These are phyloP conservation scores for Neofusicoccum sp. DNA, from an alignment of 2,329 filamentous ascomycete species.

Conservation along the genomic window DNA sequence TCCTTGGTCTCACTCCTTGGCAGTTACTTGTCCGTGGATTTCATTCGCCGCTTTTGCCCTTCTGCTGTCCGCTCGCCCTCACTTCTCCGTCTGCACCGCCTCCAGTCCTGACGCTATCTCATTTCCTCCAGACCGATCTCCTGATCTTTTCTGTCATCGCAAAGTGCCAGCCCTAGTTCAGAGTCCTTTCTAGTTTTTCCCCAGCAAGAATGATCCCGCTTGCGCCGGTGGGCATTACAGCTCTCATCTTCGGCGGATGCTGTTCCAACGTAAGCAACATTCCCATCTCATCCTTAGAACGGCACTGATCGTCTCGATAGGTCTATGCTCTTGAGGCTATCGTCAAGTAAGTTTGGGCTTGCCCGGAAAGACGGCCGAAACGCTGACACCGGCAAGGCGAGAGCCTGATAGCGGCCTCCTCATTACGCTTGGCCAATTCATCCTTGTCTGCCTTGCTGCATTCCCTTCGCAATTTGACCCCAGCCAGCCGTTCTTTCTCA, in stretches of 20 bases:
- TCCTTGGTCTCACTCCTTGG: not conserved
- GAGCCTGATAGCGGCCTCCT: slow-evolving; percentile 80
- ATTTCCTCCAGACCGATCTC: not conserved
- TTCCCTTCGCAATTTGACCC: slow-evolving; percentile 48
- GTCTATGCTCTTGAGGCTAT: slow-evolving; percentile 97
- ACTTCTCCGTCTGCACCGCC: not conserved
- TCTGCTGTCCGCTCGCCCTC: not conserved
- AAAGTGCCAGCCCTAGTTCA: not conserved
- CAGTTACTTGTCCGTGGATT: not conserved
- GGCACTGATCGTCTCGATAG: slow-evolving; percentile 45
- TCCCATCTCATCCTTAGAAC: not conserved
- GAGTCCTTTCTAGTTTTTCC: not conserved
- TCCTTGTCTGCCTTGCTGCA: slow-evolving; percentile 65
- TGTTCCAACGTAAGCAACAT: slow-evolving; percentile 77
- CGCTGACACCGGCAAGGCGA: slow-evolving; percentile 57
- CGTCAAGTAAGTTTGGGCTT: slow-evolving; percentile 69
- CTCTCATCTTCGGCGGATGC: slow-evolving; percentile 92
- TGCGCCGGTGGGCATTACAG: slow-evolving; percentile 61
- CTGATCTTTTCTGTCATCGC: not conserved
- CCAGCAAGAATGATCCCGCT: slow-evolving; percentile 30
- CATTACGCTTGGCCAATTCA: slow-evolving; percentile 55
- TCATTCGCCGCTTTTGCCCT: not conserved
- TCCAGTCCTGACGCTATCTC: not conserved
- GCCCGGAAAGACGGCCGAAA: not conserved
- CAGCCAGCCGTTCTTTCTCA: slow-evolving; percentile 71